These are phyloP conservation scores for Aethionema arabicum DNA, from an alignment of 345 rosid genomes.

Conservation along the genomic window DNA sequence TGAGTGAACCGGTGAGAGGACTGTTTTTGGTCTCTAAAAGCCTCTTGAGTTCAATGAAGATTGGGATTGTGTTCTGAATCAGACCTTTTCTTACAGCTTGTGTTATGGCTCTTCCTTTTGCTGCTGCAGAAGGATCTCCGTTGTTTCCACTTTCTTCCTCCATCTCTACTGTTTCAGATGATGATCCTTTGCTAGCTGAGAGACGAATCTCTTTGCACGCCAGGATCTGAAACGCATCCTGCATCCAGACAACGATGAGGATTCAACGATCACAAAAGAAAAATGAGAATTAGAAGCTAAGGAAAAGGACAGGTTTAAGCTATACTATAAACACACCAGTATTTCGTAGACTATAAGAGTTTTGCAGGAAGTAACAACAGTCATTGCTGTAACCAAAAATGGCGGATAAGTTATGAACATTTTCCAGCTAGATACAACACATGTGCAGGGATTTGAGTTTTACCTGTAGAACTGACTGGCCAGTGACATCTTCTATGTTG, in stretches of 20 bases:
- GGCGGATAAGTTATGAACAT: not conserved
- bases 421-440: constrained; percentile 6
- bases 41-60: constrained; percentile 89
- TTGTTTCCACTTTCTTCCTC: constrained; percentile 38
- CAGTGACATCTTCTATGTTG: constrained; percentile 60
- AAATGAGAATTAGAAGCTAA: not conserved
- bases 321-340: no score
- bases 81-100: constrained; percentile 89
- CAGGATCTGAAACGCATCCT: constrained; percentile 90
- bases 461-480: constrained; percentile 93
- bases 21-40: constrained; percentile 89
- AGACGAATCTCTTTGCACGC: constrained; percentile 86
- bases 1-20: constrained; percentile 83
- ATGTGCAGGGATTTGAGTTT: not conserved
- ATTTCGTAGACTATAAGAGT: no score
- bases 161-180: constrained; percentile 54
- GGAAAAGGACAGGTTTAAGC: no score
- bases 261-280: constrained; percentile 1
- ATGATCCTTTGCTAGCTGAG: constrained; percentile 53
- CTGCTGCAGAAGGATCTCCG: constrained; percentile 52
- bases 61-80: constrained; percentile 91
- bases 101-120: constrained; percentile 82
- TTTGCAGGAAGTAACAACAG: no score
- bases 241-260: constrained; percentile 24
- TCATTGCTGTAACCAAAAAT: no score